Evolutionary conservation across 371 early-diverging fungal genomes (phyloP), one percentile per base, ranked within the genome.

Genomic region (Umbelopsis sp.): DNA sequence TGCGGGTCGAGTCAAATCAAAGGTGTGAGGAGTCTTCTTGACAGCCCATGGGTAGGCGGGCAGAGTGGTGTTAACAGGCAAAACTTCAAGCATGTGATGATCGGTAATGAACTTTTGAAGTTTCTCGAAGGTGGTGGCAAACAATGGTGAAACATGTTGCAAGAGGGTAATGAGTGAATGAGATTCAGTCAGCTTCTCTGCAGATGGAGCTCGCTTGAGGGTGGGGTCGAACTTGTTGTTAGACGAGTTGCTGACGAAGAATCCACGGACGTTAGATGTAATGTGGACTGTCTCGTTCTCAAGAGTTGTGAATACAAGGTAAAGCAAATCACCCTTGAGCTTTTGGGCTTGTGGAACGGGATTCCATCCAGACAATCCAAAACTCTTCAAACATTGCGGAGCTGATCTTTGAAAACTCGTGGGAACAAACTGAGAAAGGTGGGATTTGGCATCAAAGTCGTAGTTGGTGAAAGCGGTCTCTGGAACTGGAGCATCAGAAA

Each of bases 341-440:
- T 88, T 85, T 65, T 91, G 91, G 68, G 86, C 73, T 57, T 88
- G 90, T 14, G 96, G 93, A 4, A 95, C 94, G 29, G 96, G 96
- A 75, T 96, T 97, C 96, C 96, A 97, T 20, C 92, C 89, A 64
- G 97, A 97, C 37, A 95, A 76, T 14, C 87, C 69, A 63, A 97
- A 72, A 69, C 86, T 86, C 71, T 90, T 91, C 70, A 97, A 72
- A 57, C 93, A 94, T 72, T 87, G 84, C 14, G 91, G 88, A 14
- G 85, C 82, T 16, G 75, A 67, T 46, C 86, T 75, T 63, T 85
- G 76, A 50, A 92, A 86, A 11, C 76, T 74, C 32, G 72, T 74
- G 32, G 91, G 88, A 5, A 86, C 80, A 50, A 90, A 86, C 12
- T 84, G 84, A 35, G 85, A 79, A 10, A 93, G 83, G 35, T 85